Evolutionary conservation across 129 eudicot species (phyloP).

Genomic region (Pseudognaphalium luteoalbum): DNA sequence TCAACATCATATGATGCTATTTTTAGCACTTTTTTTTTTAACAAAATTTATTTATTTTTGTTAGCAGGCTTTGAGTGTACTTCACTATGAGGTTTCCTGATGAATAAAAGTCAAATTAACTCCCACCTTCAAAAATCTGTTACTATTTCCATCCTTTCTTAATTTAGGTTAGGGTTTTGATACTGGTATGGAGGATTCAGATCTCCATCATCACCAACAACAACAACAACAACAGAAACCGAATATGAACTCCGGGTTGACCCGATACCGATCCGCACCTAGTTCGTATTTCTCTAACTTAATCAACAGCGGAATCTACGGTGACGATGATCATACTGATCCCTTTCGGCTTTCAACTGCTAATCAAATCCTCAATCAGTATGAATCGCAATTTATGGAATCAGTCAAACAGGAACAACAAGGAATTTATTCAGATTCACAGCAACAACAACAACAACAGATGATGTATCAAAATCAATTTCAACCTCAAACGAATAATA

Average conservation of each 20-base stretch:
- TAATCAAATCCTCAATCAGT: slow-evolving; percentile 25
- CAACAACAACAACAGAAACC: slow-evolving; percentile 38
- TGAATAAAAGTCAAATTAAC: background rate
- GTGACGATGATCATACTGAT: slow-evolving; percentile 50
- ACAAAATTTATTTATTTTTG: background rate
- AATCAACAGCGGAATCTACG: slow-evolving; percentile 36
- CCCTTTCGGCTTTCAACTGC: slow-evolving; percentile 43
- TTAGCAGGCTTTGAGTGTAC: slow-evolving; percentile 30
- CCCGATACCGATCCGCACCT: slow-evolving; percentile 78
- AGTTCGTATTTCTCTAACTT: slow-evolving; percentile 62
- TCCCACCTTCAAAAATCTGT: background rate
- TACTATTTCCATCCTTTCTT: background rate
- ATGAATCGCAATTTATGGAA: slow-evolving; percentile 28
- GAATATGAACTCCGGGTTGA: slow-evolving; percentile 51
- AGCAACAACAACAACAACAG: slow-evolving; percentile 34
- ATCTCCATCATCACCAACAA: slow-evolving; percentile 33
- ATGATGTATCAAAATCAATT: slow-evolving; percentile 41
- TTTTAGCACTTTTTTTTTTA: slow-evolving; percentile 11
- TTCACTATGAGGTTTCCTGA: slow-evolving; percentile 19
- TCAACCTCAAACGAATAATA: slow-evolving; percentile 34
- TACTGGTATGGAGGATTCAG: slow-evolving; percentile 43
- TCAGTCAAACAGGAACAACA: slow-evolving; percentile 50
- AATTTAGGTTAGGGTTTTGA: slow-evolving; percentile 20
- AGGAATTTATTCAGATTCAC: slow-evolving; percentile 29
- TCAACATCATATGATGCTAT: slow-evolving; percentile 28